phyloP scores from a whole-genome alignment of 257 asterid genomes.

The Ilex asprella region DNA sequence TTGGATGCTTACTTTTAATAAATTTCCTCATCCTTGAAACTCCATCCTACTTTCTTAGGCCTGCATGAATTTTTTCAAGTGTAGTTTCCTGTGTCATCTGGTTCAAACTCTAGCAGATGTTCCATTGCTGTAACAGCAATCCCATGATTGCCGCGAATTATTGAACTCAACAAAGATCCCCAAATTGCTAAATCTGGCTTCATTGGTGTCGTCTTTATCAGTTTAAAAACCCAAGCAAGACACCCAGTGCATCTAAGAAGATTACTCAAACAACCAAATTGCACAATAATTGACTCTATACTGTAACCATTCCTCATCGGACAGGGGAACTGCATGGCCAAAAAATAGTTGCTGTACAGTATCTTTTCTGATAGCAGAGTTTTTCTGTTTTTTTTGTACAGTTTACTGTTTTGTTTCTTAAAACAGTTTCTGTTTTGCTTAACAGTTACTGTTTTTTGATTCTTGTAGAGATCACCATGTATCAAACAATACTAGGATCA shows the following conservation, averaged over 20 bases:
- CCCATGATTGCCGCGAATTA: slow-evolving; percentile 50
- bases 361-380: too few relatives aligned
- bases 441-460: too few relatives aligned
- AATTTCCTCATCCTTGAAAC: slow-evolving; percentile 59
- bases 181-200: slow-evolving; percentile 67
- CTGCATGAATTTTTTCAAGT: slow-evolving; percentile 69
- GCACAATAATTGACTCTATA: slow-evolving; percentile 59
- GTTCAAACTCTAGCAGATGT: slow-evolving; percentile 51
- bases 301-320: slow-evolving; percentile 37
- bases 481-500: too few relatives aligned
- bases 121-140: slow-evolving; percentile 56
- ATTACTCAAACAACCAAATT: slow-evolving; percentile 62
- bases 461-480: too few relatives aligned
- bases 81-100: slow-evolving; percentile 61
- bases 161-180: slow-evolving; percentile 73
- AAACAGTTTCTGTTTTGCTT: too few relatives aligned
- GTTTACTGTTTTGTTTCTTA: too few relatives aligned
- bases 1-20: slow-evolving; percentile 50
- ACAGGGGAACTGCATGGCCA: too few relatives aligned
- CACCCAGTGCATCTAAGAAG: slow-evolving; percentile 68
- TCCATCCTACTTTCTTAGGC: slow-evolving; percentile 66
- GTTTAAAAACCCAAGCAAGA: slow-evolving; percentile 46
- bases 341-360: too few relatives aligned
- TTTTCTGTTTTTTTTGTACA: too few relatives aligned
- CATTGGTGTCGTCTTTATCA: slow-evolving; percentile 49